Percentiles rank a stretch among this genome's conserved stretches.
Evolutionary conservation across 306 rosid genomes (phyloP).

Genomic region (Glycine latifolia): DNA sequence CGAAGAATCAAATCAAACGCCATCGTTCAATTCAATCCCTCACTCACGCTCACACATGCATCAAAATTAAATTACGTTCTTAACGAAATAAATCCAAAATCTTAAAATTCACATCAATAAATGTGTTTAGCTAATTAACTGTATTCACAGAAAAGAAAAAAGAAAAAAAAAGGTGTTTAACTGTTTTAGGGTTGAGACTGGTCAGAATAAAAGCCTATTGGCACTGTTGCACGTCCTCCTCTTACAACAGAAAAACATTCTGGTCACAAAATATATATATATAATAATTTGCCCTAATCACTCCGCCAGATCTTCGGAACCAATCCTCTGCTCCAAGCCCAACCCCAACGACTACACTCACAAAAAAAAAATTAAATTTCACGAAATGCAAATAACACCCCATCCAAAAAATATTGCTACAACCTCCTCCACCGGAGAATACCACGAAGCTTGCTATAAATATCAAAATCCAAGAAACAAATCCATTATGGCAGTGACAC

Average conservation of each 20-base stretch:
- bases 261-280: not conserved
- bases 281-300: not conserved
- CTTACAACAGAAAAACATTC: conserved; percentile 8
- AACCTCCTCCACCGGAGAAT: conserved; percentile 15
- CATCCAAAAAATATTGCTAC: not conserved
- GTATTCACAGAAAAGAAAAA: too few relatives aligned
- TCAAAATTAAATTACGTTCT: not conserved
- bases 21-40: not conserved
- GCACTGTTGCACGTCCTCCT: conserved; percentile 48
- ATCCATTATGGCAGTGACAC: not conserved
- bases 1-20: conserved; percentile 45
- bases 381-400: not conserved
- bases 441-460: conserved; percentile 18
- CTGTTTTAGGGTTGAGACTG: conserved; percentile 4
- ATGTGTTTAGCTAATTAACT: not conserved
- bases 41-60: not conserved
- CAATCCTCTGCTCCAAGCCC: not conserved
- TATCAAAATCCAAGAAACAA: conserved; percentile 3
- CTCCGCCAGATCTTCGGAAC: conserved; percentile 9
- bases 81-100: not conserved
- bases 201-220: not conserved
- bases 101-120: not conserved
- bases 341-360: not conserved
- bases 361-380: not conserved
- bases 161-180: not conserved